Conservation (phyloP, 768 basidiomycete genomes). For the Tulasnella sp. region DNA sequence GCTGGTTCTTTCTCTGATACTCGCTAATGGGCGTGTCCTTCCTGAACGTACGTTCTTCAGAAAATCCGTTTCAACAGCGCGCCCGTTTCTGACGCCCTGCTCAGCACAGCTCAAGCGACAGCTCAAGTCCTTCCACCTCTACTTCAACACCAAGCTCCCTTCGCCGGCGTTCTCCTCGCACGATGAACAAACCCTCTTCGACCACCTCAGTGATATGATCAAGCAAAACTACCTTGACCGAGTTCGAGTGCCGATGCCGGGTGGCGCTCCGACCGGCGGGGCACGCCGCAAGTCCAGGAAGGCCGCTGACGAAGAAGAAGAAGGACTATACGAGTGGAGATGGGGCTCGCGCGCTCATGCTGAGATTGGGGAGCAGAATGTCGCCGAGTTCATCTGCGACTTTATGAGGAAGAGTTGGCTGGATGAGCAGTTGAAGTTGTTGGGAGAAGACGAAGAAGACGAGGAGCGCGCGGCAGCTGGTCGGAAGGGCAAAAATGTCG, state of each 20-base stretch:
- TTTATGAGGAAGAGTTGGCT: slow-evolving; percentile 60
- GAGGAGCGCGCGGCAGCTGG: slow-evolving; percentile 8
- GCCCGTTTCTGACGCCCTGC: slow-evolving; percentile 3
- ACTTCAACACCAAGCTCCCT: slow-evolving; percentile 53
- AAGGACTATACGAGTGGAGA: slow-evolving; percentile 68
- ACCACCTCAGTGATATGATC: slow-evolving; percentile 64
- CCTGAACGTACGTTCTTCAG: slow-evolving; percentile 65
- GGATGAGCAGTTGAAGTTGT: not conserved
- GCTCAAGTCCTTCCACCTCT: slow-evolving; percentile 70
- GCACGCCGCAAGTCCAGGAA: slow-evolving; percentile 57
- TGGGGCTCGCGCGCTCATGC: slow-evolving; percentile 83
- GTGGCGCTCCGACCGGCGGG: slow-evolving; percentile 47
- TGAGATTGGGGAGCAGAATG: slow-evolving; percentile 78
- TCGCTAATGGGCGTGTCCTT: slow-evolving; percentile 77
- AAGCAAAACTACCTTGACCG: slow-evolving; percentile 82
- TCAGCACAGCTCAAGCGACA: slow-evolving; percentile 73
- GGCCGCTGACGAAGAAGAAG: slow-evolving; percentile 47
- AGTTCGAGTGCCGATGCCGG: slow-evolving; percentile 44
- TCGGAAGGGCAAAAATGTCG: slow-evolving; percentile 20
- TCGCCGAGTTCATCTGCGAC: slow-evolving; percentile 76
- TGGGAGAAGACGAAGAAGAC: slow-evolving; percentile 30
- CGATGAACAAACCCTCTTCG: slow-evolving; percentile 59
- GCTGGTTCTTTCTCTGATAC: slow-evolving; percentile 77
- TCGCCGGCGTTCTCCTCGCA: slow-evolving; percentile 57
- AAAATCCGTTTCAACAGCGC: not conserved